phyloP scores from a whole-genome alignment of 257 asterid genomes.

The Nyctanthes arbortristis region DNA sequence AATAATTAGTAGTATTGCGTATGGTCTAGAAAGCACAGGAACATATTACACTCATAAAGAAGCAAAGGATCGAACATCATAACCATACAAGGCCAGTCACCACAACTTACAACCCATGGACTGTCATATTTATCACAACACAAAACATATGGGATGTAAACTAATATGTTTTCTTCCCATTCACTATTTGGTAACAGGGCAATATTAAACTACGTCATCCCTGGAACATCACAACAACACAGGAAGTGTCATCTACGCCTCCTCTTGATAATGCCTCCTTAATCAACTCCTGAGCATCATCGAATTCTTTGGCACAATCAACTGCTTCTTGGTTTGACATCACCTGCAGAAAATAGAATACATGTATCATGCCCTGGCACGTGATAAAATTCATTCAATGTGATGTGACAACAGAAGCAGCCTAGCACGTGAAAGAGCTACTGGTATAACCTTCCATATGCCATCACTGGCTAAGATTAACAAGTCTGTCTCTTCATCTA shows the following conservation, averaged over 20 bases:
- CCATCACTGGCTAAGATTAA: slow-evolving; percentile 61
- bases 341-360: slow-evolving; percentile 24
- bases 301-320: slow-evolving; percentile 32
- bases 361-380: neutral
- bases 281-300: slow-evolving; percentile 34
- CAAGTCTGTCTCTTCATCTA: slow-evolving; percentile 25
- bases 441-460: slow-evolving; percentile 49
- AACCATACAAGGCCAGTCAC: neutral
- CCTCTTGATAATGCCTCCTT: slow-evolving; percentile 39
- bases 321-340: slow-evolving; percentile 46
- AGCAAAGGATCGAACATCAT: neutral
- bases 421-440: neutral
- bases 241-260: slow-evolving; percentile 48
- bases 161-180: too few species aligned
- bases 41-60: neutral
- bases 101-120: neutral
- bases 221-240: slow-evolving; percentile 41
- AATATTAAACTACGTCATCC: neutral
- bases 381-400: neutral
- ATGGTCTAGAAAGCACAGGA: neutral
- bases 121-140: neutral
- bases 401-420: neutral
- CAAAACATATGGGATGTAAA: too few species aligned
- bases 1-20: too few species aligned
- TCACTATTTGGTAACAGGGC: too few species aligned